A percentile compares a stretch with the other conserved stretches of the same genome.
phyloP scores from a whole-genome alignment of 257 asterid species.

The Cordia subcordata region DNA sequence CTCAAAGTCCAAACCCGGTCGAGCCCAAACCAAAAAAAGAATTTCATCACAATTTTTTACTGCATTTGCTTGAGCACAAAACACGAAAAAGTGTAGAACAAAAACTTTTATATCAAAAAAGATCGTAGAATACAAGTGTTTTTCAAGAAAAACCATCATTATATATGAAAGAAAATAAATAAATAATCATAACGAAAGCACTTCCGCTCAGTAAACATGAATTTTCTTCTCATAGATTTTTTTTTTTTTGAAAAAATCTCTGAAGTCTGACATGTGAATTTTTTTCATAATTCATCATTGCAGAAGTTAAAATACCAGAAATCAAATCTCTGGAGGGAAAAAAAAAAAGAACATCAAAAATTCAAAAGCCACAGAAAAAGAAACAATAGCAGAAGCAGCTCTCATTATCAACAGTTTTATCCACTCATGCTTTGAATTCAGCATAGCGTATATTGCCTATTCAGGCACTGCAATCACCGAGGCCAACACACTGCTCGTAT shows the following conservation, averaged over 20 bases:
- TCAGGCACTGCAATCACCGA: slow-evolving; percentile 39
- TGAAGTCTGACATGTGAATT: slow-evolving; percentile 78
- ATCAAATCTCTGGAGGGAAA: too few relatives aligned
- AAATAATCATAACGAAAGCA: not conserved
- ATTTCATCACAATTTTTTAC: too few relatives aligned
- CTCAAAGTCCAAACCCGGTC: too few relatives aligned
- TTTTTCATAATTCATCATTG: slow-evolving; percentile 44
- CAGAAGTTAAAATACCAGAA: slow-evolving; percentile 13
- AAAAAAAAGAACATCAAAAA: too few relatives aligned
- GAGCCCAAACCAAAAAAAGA: too few relatives aligned
- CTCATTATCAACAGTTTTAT: slow-evolving; percentile 20
- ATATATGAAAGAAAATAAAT: too few relatives aligned
- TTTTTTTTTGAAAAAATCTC: slow-evolving; percentile 37
- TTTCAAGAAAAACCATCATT: too few relatives aligned
- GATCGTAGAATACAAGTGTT: too few relatives aligned
- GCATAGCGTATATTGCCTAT: slow-evolving; percentile 62
- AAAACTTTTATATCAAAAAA: too few relatives aligned
- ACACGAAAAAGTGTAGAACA: too few relatives aligned
- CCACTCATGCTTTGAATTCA: slow-evolving; percentile 29
- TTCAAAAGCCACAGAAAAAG: not conserved
- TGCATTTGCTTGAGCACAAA: too few relatives aligned
- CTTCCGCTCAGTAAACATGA: slow-evolving; percentile 50
- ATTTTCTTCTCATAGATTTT: slow-evolving; percentile 47
- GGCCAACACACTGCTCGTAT: too few relatives aligned
- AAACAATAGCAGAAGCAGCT: slow-evolving; percentile 13